A percentile compares a stretch with the other conserved stretches of the same genome.
Conservation (phyloP, 768 basidiomycete species). For the Russula ochroleuca region DNA sequence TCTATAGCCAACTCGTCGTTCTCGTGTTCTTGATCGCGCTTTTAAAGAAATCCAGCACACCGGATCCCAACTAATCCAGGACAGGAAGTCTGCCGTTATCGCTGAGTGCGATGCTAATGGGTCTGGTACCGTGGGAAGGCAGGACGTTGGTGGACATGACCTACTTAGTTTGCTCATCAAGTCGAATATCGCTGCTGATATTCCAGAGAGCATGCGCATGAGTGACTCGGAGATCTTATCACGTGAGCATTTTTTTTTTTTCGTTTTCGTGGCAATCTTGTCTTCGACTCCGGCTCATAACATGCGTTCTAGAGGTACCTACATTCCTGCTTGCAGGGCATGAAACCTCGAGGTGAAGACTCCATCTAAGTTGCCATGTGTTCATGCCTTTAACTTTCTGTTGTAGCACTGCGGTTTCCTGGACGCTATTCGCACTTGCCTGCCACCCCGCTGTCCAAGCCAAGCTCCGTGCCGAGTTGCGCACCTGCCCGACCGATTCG, state of each 20-base stretch:
- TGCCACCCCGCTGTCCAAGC: slow-evolving; percentile 34
- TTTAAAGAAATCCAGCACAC: slow-evolving; percentile 46
- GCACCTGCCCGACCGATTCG: slow-evolving; percentile 27
- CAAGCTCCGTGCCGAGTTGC: slow-evolving; percentile 36
- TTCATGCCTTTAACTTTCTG: not conserved
- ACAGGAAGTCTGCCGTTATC: slow-evolving; percentile 44
- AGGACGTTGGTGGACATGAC: slow-evolving; percentile 30
- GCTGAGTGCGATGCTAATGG: slow-evolving; percentile 5
- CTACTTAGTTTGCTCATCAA: slow-evolving; percentile 33
- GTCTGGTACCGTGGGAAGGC: slow-evolving; percentile 14
- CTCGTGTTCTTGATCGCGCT: slow-evolving; percentile 32
- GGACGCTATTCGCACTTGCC: slow-evolving; percentile 36
- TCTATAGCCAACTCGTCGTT: slow-evolving; percentile 29
- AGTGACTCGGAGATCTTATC: slow-evolving; percentile 34
- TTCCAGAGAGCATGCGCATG: slow-evolving; percentile 30
- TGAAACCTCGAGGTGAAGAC: slow-evolving; percentile 29
- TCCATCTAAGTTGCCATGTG: too few species aligned
- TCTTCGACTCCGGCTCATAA: not conserved
- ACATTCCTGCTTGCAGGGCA: slow-evolving; percentile 35
- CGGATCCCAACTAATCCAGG: slow-evolving; percentile 44
- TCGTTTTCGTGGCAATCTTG: not conserved
- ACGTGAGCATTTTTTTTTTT: slow-evolving; percentile 20
- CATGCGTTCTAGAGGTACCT: slow-evolving; percentile 31
- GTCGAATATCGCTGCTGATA: slow-evolving; percentile 35
- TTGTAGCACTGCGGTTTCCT: slow-evolving; percentile 33